These are phyloP conservation scores for Fraxinus nigra DNA, from an alignment of 305 asterid genomes.

Conservation along the genomic window DNA sequence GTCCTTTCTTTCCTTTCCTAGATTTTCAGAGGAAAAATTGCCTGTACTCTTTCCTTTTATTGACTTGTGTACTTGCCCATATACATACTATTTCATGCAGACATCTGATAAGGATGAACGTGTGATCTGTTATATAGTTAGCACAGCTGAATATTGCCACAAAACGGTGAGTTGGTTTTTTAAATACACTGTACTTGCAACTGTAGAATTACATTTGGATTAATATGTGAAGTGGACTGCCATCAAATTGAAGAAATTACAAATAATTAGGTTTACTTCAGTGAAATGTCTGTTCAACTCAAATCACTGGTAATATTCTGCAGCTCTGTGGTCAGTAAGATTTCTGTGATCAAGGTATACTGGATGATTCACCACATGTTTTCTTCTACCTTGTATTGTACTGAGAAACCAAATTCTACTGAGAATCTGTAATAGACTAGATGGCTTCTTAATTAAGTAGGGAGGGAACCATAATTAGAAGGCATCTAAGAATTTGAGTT, in stretches of 20 bases:
- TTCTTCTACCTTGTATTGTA: background rate
- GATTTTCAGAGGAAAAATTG: slow-evolving; percentile 16
- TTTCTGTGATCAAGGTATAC: background rate
- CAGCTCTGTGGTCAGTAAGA: background rate
- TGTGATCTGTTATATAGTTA: slow-evolving; percentile 80
- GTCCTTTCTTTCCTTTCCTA: background rate
- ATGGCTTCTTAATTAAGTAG: background rate
- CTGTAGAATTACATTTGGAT: background rate
- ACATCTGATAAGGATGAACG: slow-evolving; percentile 93
- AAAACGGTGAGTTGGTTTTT: slow-evolving; percentile 62
- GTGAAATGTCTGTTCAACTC: background rate
- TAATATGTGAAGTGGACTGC: slow-evolving; percentile 6
- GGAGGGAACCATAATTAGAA: background rate
- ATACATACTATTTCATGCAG: slow-evolving; percentile 41
- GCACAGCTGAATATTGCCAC: slow-evolving; percentile 97
- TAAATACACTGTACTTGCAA: slow-evolving; percentile 9
- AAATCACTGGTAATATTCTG: background rate
- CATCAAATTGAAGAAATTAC: slow-evolving; percentile 14
- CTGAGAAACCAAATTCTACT: background rate
- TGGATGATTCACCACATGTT: background rate
- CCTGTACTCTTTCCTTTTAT: slow-evolving; percentile 5
- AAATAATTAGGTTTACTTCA: slow-evolving; percentile 6
- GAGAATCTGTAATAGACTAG: background rate
- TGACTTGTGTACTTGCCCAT: slow-evolving; percentile 12
- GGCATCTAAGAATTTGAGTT: background rate